Base-by-base conservation (phyloP, 768 basidiomycete genomes). In the Nidularia pulvinata region DNA sequence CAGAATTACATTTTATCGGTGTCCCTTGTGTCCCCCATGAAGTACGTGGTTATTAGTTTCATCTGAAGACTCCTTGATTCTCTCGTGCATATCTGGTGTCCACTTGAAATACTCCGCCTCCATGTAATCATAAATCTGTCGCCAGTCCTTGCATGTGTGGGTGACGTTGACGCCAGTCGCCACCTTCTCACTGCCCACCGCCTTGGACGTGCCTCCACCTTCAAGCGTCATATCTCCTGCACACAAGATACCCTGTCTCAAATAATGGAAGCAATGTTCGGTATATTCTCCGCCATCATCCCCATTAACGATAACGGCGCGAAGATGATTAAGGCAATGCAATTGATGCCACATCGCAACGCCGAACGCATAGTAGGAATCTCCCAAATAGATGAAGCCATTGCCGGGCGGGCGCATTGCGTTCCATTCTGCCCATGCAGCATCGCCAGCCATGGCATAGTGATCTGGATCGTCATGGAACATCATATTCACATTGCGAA, bases 281-380 rank as follows among this genome's bases (percentile, higher is more conserved):
- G 68, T 64, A 49, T 77, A 74, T 7, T 47, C 51, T 6, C 50
- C 52, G n/a, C 55, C 57, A 39, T 56, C 50, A 39, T 42, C 57
- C 6, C 55, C 57, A 19, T 30, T 32, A 48, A 69, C 47, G 42
- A 65, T 60, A 14, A 65, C 65, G 2, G 55, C 63, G 13, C 73
- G 70, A 16, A 74, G 70, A 49, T 67, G 55, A 46, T 73, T 68
- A 11, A 73, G 57, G 46, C 71, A 75, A 51, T 73, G 72, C 19
- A 70, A 64, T 49, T 75, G 73, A 56, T 75, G 75, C 61, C 64
- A 73, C 49, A 74, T 65, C 33, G 72, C 66, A 19, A 76, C 60
- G 13, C 58, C 68, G 49, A 73, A 71, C 1, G 70, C 60, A 46
- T 66, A 65, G 52, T 69, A 57, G 35, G 66, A n/a, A 0, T 69